phyloP scores from a whole-genome alignment of 2,329 filamentous ascomycete genomes.

The Cercospora zeina region DNA sequence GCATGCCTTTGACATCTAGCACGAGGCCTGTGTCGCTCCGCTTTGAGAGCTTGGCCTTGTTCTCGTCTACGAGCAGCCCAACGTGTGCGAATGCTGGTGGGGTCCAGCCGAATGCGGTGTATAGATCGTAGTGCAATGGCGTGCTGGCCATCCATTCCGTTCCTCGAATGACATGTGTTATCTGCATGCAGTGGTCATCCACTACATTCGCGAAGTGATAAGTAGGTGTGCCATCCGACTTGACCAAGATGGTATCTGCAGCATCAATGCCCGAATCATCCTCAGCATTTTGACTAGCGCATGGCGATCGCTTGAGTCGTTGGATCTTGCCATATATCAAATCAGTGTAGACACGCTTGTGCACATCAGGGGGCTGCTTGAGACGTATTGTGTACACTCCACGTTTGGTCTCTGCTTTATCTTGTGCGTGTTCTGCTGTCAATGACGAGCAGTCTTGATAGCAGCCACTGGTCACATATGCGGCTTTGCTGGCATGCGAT shows the following conservation, averaged over 20 bases:
- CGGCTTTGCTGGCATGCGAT: conserved; percentile 58
- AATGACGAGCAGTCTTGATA: conserved; percentile 73
- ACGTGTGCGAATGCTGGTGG: conserved; percentile 54
- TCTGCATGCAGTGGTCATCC: conserved; percentile 91
- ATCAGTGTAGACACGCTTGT: conserved; percentile 64
- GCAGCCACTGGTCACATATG: conserved; percentile 63
- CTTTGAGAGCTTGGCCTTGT: conserved; percentile 67
- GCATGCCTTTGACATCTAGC: conserved; percentile 60
- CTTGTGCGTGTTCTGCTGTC: conserved; percentile 65
- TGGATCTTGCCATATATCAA: conserved; percentile 72
- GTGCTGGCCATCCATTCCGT: conserved; percentile 97
- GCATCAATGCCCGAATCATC: conserved; percentile 49
- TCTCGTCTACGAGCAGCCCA: conserved; percentile 50
- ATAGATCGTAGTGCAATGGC: conserved; percentile 67
- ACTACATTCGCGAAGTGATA: conserved; percentile 98
- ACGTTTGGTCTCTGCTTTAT: conserved; percentile 62
- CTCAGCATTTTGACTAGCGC: conserved; percentile 36
- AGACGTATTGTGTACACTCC: conserved; percentile 78
- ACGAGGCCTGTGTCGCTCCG: conserved; percentile 50
- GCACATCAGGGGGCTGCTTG: conserved; percentile 61
- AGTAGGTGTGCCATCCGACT: conserved; percentile 87
- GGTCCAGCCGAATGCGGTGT: conserved; percentile 52
- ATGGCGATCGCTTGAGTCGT: conserved; percentile 39
- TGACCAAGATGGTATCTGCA: conserved; percentile 87
- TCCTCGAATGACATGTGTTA: conserved; percentile 92